Percentiles rank a stretch among this genome's conserved stretches.
Evolutionary conservation across 148 eudicot genomes (phyloP).

Genomic region (Fagopyrum tataricum): DNA sequence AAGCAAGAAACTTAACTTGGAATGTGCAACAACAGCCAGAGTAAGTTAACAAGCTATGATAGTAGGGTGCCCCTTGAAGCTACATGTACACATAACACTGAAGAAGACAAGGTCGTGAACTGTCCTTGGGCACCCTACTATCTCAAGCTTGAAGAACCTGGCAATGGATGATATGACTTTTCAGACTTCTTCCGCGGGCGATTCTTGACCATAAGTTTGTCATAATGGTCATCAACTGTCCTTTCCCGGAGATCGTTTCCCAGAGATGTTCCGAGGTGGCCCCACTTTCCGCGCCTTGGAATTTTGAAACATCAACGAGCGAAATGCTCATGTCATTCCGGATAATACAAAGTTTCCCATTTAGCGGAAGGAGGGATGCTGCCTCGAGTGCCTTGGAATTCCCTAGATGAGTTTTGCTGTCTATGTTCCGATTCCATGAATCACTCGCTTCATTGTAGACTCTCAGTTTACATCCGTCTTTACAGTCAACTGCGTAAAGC

Average conservation of each 20-base stretch:
- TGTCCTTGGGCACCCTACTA: constrained; percentile 12
- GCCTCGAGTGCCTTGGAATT: constrained; percentile 75
- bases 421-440: constrained; percentile 75
- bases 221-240: constrained; percentile 60
- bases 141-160: constrained; percentile 83
- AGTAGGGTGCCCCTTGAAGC: constrained; percentile 15
- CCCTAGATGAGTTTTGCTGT: constrained; percentile 71
- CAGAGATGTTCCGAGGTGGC: constrained; percentile 49
- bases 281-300: constrained; percentile 22
- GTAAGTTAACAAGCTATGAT: constrained; percentile 12
- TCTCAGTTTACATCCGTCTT: constrained; percentile 81
- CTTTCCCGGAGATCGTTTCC: constrained; percentile 74
- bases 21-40: constrained; percentile 11
- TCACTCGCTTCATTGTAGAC: constrained; percentile 62
- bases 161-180: constrained; percentile 77
- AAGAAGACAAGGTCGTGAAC: neutral
- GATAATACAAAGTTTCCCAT: constrained; percentile 61
- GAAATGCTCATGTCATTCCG: constrained; percentile 86
- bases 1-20: constrained; percentile 1
- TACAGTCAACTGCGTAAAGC: constrained; percentile 80
- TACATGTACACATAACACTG: constrained; percentile 11
- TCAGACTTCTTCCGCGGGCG: constrained; percentile 57
- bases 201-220: constrained; percentile 67
- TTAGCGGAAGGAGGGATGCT: constrained; percentile 69
- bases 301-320: constrained; percentile 61